Conservation (phyloP, 352 stramenopile genomes). For the Chrysophaeum taylorii region DNA sequence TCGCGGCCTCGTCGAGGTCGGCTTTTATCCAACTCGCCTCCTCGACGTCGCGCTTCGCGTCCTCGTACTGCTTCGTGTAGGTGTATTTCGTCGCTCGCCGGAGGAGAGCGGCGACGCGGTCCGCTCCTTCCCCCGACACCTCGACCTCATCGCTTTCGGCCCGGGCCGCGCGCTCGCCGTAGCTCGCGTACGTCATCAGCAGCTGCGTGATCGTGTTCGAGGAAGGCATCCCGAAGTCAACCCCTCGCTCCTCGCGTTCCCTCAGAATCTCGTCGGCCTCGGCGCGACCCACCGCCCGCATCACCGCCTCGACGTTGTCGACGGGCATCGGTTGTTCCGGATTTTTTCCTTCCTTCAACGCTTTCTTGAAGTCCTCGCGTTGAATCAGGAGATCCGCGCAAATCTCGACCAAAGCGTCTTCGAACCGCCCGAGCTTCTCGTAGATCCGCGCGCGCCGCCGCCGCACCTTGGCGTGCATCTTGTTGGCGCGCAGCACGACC, state of each 20-base stretch:
- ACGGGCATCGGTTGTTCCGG: neutral
- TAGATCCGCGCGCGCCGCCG: neutral
- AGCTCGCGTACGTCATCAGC: neutral
- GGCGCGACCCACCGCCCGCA: neutral
- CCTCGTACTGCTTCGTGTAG: conserved; percentile 2
- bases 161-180: neutral
- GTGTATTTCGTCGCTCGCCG: neutral
- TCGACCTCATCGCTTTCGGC: neutral
- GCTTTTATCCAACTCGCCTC: neutral
- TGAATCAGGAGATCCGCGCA: conserved; percentile 6
- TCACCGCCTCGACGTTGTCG: conserved; percentile 5
- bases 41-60: neutral
- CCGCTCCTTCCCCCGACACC: neutral
- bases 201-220: conserved; percentile 7
- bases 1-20: neutral
- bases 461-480: conserved; percentile 3
- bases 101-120: neutral
- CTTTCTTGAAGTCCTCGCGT: conserved; percentile 6
- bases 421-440: neutral
- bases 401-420: neutral
- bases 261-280: neutral
- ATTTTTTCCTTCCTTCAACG: neutral
- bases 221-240: neutral
- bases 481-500: neutral
- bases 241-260: neutral